Conservation (phyloP, 306 rosid genomes). For the Begonia masoniana region DNA sequence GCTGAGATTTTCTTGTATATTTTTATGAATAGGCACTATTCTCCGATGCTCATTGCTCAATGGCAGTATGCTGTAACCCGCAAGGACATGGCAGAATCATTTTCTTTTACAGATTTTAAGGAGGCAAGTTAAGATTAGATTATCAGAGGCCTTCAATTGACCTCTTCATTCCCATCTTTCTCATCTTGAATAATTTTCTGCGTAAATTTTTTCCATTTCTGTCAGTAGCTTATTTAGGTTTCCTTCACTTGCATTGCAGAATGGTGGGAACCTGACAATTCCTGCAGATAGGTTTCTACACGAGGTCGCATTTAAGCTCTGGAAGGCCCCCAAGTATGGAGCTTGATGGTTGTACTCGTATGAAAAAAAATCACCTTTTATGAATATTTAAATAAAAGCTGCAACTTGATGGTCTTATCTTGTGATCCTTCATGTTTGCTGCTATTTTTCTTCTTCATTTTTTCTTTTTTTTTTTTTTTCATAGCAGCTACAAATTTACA, state of each 20-base stretch:
- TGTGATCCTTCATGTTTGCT: too few relatives aligned
- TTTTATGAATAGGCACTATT: conserved; percentile 51
- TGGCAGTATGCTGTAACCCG: conserved; percentile 89
- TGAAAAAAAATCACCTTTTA: too few relatives aligned
- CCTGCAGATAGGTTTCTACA: conserved; percentile 94
- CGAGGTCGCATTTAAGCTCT: conserved; percentile 87
- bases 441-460: too few relatives aligned
- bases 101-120: conserved; percentile 59
- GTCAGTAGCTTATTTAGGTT: conserved; percentile 1
- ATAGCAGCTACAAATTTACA: too few relatives aligned
- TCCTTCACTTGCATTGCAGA: conserved; percentile 24
- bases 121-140: conserved; percentile 36
- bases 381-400: too few relatives aligned
- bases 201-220: not conserved
- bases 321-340: conserved; percentile 98
- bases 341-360: conserved; percentile 28
- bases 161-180: not conserved
- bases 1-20: conserved; percentile 9
- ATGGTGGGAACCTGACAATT: conserved; percentile 66
- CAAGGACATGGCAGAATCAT: conserved; percentile 50
- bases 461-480: too few relatives aligned
- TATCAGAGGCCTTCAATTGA: not conserved
- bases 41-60: conserved; percentile 79
- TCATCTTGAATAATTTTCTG: not conserved
- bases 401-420: too few relatives aligned